Percentiles rank a stretch among this genome's conserved stretches.
These are phyloP conservation scores for Arthrobotrys entomopaga DNA, from an alignment of 2,329 filamentous ascomycete genomes.

Conservation along the genomic window DNA sequence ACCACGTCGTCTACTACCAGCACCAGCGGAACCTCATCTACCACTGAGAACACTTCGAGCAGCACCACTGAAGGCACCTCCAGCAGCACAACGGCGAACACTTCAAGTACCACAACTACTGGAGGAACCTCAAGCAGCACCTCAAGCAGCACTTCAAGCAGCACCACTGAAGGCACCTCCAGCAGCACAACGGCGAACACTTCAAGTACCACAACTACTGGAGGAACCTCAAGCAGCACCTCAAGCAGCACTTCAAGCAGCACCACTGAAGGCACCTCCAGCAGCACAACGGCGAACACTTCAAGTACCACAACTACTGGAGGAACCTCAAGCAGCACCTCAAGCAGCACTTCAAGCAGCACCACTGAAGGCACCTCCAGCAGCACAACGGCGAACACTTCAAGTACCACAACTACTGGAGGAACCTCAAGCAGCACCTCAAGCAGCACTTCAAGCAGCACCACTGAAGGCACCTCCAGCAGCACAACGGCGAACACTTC, in stretches of 20 bases:
- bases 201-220: background rate
- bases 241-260: background rate
- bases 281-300: background rate
- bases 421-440: background rate
- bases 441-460: background rate
- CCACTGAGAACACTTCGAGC: background rate
- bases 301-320: background rate
- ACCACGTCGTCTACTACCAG: background rate
- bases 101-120: no score
- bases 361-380: no score
- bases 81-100: background rate
- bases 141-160: background rate
- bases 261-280: background rate
- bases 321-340: background rate
- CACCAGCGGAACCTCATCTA: background rate
- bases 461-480: background rate
- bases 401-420: background rate
- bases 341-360: no score
- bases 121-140: background rate
- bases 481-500: background rate
- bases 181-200: background rate
- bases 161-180: background rate
- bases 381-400: background rate
- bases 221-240: background rate
- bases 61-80: background rate